Evolutionary conservation across 2,329 filamentous ascomycete genomes (phyloP), one percentile per base, ranked within the genome.

Genomic region (Coleophoma cylindrospora): DNA sequence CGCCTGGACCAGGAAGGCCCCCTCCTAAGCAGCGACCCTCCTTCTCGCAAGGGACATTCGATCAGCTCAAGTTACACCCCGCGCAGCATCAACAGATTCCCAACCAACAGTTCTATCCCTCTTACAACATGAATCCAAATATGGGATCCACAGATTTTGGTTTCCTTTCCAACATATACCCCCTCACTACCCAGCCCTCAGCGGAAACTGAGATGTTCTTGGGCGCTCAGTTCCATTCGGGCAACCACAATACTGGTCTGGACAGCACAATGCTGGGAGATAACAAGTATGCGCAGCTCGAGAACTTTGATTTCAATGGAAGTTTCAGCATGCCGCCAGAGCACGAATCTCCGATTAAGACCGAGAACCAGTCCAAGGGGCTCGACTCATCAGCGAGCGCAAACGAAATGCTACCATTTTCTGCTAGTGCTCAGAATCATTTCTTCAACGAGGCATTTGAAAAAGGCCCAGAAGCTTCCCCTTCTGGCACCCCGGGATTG

Each of bases 201-300:
- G 63, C 72, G 4, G 74, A 81, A 55, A 70, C 75, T 2, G 77
- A 80, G 60, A 74, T 77, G 58, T 65, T 81, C 15, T 65, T 81
- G 6, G 75, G 73, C 14, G 66, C 68, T 2, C 64, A 66, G 0
- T 63, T 77, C 5, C 71, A 75, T 52, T 64, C 66, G 2, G 70
- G 36, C 11, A n/a, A n/a, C 15, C 15, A 67, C 32, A 72, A 78
- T 52, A 68, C 72, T 3, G 64, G 68, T 49, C 71, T 70, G 17
- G 60, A 70, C 37, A 66, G 71, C 54, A 66, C 77, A 51, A 77
- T 76, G 72, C 64, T 64, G 22, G 70, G 71, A 15, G 50, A 41
- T 19, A 34, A 40, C 22, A 32, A 43, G 14, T 21, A 10, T 51
- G 6, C 36, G 46, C 11, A 70, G 67, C 21, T 56, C 50, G 43